Base-by-base conservation (phyloP, 139 green algal species). In the Raphidocelis subcapitata region DNA sequence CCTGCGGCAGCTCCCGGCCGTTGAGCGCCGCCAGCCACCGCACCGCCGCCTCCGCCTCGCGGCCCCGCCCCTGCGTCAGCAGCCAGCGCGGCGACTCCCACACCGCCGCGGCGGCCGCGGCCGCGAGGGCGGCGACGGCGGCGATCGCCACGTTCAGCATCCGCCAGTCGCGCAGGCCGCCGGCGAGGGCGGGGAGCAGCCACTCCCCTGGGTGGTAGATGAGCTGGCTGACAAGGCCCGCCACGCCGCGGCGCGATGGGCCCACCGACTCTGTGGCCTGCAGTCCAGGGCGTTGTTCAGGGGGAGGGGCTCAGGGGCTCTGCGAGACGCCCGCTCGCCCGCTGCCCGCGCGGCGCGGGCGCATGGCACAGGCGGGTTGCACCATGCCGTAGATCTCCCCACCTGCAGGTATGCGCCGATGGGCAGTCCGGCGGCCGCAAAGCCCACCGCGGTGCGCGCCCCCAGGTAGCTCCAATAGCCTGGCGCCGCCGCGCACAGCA, bases 201-300 rank as follows among this genome's bases (percentile, higher is more conserved):
- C 35, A 66, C 26, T 75, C 69, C 12, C 41, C 41, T 49, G 41
- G 41, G 41, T 49, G 41, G 12, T 49, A 49, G 41, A 49, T 49
- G 12, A 49, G 41, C 61, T 54, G 32, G 16, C 14, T 51, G 18
- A 4, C 21, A 20, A n/a, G 41, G 33, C 61, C 37, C 31, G 32
- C 35, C 1, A 32, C 44, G 69, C 69, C 69, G n/a, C 69, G 35
- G 20, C 20, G 44, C 2, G 56, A 21, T 14, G 69, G 57, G n/a
- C 69, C 69, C 15, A 75, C 69, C 28, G 69, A 33, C 41, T 75
- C 69, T 33, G 69, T 75, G 10, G 69, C 33, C 69, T 67, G n/a
- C n/a, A n/a, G n/a, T n/a, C n/a, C n/a, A n/a, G n/a, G n/a, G n/a
- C n/a, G n/a, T n/a, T n/a, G n/a, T n/a, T n/a, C n/a, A n/a, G n/a